Percentiles rank a stretch among this genome's conserved stretches.
Conservation (phyloP, 2,329 filamentous ascomycete genomes). For the Fusarium begoniae region DNA sequence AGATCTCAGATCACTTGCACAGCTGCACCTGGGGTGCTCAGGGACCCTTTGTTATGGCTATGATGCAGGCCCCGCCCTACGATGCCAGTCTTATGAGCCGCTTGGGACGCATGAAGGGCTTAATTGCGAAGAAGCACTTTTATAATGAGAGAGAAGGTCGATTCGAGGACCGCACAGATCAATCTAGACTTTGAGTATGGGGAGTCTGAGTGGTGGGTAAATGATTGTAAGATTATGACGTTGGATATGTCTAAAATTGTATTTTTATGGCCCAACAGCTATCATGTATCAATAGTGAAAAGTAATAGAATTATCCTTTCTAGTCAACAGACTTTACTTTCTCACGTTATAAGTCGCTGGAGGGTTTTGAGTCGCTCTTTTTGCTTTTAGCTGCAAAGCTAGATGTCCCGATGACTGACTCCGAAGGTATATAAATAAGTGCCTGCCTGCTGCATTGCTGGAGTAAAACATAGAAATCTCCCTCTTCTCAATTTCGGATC, state of each 20-base stretch:
- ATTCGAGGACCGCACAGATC: not conserved
- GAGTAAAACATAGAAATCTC: not conserved
- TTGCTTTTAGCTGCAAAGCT: not conserved
- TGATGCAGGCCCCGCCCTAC: constrained; percentile 50
- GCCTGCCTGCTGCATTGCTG: not conserved
- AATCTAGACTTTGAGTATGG: not conserved
- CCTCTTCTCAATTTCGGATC: not conserved
- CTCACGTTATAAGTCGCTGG: not conserved
- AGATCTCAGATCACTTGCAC: constrained; percentile 48
- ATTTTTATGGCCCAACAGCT: not conserved
- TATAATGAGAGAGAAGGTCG: not conserved
- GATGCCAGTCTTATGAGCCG: constrained; percentile 41
- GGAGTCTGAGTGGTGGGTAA: not conserved
- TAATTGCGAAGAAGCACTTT: constrained; percentile 13
- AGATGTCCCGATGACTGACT: not conserved
- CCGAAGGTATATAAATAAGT: not conserved
- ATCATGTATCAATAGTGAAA: not conserved
- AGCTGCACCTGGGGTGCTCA: constrained; percentile 50
- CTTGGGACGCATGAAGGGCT: constrained; percentile 19
- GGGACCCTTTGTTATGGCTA: constrained; percentile 51
- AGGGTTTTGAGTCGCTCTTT: not conserved
- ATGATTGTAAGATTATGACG: not conserved
- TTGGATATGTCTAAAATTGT: not conserved
- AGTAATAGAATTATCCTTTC: not conserved
- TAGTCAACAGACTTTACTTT: not conserved